Evolutionary conservation across 305 asterid genomes (phyloP).

Genomic region (Fraxinus sp.): DNA sequence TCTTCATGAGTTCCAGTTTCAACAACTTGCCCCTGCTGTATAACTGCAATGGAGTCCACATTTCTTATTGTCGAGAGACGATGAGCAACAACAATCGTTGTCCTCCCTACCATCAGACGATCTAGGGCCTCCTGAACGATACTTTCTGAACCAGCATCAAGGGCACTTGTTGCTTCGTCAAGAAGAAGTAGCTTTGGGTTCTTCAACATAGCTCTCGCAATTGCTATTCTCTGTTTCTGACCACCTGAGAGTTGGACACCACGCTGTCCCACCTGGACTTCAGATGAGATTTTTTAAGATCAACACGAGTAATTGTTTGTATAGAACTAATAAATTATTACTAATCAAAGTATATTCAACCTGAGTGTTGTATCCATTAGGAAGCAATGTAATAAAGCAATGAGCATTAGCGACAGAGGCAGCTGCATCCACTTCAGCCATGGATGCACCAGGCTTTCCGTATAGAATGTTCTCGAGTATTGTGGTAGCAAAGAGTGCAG

Average conservation of each 20-base stretch:
- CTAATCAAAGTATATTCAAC: constrained; percentile 14
- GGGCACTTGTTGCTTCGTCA: constrained; percentile 2
- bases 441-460: constrained; percentile 91
- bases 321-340: too few species aligned
- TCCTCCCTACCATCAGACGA: constrained; percentile 94
- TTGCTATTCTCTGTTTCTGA: constrained; percentile 11
- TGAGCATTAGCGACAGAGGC: constrained; percentile 95
- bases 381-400: constrained; percentile 82
- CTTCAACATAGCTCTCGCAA: constrained; percentile 3
- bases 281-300: too few species aligned
- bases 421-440: constrained; percentile 90
- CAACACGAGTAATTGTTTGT: too few species aligned
- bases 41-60: constrained; percentile 84
- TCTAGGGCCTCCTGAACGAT: constrained; percentile 95
- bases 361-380: constrained; percentile 93
- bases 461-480: constrained; percentile 89
- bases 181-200: background rate
- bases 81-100: constrained; percentile 93
- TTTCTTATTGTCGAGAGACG: constrained; percentile 90
- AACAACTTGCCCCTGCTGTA: constrained; percentile 95
- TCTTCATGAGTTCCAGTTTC: constrained; percentile 97
- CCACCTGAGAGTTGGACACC: constrained; percentile 6
- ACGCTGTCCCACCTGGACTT: background rate
- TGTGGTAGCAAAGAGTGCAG: constrained; percentile 96
- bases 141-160: constrained; percentile 50